Evolutionary conservation across 257 asterid species (phyloP).

Genomic region (Nyctanthes arbortristis): DNA sequence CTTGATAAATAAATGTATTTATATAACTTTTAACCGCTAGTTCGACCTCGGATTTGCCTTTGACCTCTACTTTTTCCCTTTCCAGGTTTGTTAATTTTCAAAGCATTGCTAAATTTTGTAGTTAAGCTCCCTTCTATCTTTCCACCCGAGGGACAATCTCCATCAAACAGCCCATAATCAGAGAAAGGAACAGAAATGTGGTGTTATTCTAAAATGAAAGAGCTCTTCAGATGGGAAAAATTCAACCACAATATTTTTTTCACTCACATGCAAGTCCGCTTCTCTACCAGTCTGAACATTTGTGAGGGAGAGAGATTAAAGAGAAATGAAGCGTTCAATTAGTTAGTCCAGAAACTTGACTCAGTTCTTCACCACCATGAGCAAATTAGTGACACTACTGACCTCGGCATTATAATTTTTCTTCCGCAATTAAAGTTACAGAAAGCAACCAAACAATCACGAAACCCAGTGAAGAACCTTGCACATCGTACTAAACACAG

Average conservation of each 20-base stretch:
- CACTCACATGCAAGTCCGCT: neutral
- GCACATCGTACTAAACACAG: slow-evolving; percentile 12
- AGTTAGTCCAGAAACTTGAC: slow-evolving; percentile 13
- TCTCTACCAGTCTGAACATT: neutral
- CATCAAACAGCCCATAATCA: neutral
- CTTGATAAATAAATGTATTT: too few relatives aligned
- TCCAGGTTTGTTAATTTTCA: too few relatives aligned
- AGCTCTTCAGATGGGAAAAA: slow-evolving; percentile 5
- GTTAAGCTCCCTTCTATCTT: too few relatives aligned
- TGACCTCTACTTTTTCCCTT: too few relatives aligned
- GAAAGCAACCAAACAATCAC: slow-evolving; percentile 16
- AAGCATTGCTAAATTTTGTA: too few relatives aligned
- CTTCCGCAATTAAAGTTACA: slow-evolving; percentile 1
- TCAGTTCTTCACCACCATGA: slow-evolving; percentile 1
- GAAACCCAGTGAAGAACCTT: slow-evolving; percentile 3
- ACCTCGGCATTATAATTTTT: slow-evolving; percentile 19
- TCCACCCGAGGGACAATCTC: too few relatives aligned
- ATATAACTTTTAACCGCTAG: too few relatives aligned
- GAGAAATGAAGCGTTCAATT: slow-evolving; percentile 3
- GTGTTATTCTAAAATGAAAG: too few relatives aligned
- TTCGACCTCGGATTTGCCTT: too few relatives aligned
- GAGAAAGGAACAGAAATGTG: slow-evolving; percentile 4
- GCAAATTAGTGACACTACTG: slow-evolving; percentile 16
- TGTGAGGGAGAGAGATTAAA: neutral
- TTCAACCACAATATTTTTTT: neutral